Evolutionary conservation across 371 early-diverging fungal genomes (phyloP), one percentile per base, ranked within the genome.

Genomic region (Syncephalis fuscata): DNA sequence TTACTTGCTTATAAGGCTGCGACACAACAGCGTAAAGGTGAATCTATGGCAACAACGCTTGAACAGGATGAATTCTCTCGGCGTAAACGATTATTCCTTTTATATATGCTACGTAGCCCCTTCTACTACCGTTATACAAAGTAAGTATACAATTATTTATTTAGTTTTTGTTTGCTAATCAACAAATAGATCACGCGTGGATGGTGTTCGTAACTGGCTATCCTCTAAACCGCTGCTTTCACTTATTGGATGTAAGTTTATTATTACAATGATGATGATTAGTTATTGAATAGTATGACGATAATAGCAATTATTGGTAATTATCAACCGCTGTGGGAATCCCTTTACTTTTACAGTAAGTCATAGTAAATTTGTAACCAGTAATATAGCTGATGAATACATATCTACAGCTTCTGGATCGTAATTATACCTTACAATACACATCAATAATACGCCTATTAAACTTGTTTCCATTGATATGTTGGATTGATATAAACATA

Each of bases 291-390:
- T 25, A 19, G 0, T 15, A 11, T 11, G 11, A 1, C 1, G 22
- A 22, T 10, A 16, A 19, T 22, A 23, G 16, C 26, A 21, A 23
- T 39, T 24, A 44, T 39, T 23, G 19, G 20, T 41, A 23, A 92
- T 57, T 95, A 95, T 60, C 73, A 84, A 55, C 92, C 93, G 3
- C 68, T 95, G 39, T 92, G 91, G 90, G 85, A 95, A 66, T 74
- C 76, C 43, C 76, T 85, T 54, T 87, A 91, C 66, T 92, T 90
- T 56, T 88, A 89, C 60, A 88, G 64, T 65, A 65, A 41, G 59
- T 50, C 16, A 14, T 22, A 21, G 16, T 11, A 20, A 22, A 2
- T 44, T 7, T 32, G 32, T 11, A 4, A 7, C 32, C 32, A 32
- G 4, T 32, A 32, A 7, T 7, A 32, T 32, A 32, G 11, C n/a